Base-by-base conservation (phyloP, 2,329 filamentous ascomycete species). In the Penicillium sp. region DNA sequence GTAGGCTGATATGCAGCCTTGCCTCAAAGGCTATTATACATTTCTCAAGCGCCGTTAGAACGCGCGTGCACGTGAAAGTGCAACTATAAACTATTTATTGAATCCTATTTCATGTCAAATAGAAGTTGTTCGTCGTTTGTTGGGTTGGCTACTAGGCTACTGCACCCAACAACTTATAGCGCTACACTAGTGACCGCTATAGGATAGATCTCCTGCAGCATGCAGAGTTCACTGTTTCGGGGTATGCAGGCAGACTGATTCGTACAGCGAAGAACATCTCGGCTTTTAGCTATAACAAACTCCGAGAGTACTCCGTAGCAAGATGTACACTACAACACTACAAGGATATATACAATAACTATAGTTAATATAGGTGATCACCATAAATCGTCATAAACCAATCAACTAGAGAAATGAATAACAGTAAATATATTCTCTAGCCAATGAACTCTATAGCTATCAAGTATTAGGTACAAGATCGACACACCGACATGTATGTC, bases 141-240 rank as follows among this genome's bases (percentile, higher is more conserved):
- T 35, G 45, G 44, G 15, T 48, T 47, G 44, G 44, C 4, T 13
- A 35, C 13, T 33, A 25, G 19, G 33, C 3, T 17, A 8, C 15
- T 17, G 33, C 33, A 8, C 33, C 15, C 13, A 17, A 35, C 7
- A 35, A 8, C 13, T 5, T 54, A 12, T 49, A 41, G 44, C 35
- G 52, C 23, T 31, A 31, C 35, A 25, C 19, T 54, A 49, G 29
- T 27, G 27, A 53, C 50, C 50, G 8, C 50, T 45, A 53, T 45
- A 47, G 55, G 56, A 51, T 45, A 29, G 45, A 58, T 50, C 45
- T 45, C 52, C 56, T 56, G 56, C 53, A 50, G 41, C 23, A 41
- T 53, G 55, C 41, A 56, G 13, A 35, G 25, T 27, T 42, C 23
- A 42, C 53, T 51, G 41, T 56, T 38, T 47, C 41, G 47, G 38